Evolutionary conservation across 228 moss, liverwort and hornwort genomes (phyloP), one percentile per base, ranked within the genome.

Genomic region (Sphagnum magellanicum): DNA sequence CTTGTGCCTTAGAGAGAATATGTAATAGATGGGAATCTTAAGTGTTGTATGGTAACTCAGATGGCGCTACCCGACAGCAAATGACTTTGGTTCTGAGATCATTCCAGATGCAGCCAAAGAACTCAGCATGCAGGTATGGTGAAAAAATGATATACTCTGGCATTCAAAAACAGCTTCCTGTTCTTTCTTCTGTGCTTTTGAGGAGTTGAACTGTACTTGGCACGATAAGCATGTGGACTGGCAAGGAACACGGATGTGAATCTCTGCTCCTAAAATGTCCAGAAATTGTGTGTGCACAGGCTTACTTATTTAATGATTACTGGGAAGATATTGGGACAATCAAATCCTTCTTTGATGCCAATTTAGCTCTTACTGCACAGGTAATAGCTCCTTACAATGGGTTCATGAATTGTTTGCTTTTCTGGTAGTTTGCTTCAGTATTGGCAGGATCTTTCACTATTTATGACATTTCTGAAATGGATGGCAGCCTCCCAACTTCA

Each of bases 291-390:
- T 50, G 17, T 12, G 8, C 49, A 46, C 74, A 98, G 98, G 98
- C 98, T 1, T 98, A 98, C 59, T 67, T 98, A 61, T 98, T 98
- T 68, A 81, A 98, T 73, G 98, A 93, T 66, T 98, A 98, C 63
- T 98, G 98, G 98, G 98, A 98, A 88, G 98, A 98, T 63, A 98
- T 98, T 66, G 98, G 98, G 67, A 98, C 98, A 15, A 98, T 98
- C 75, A 98, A 93, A 49, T 98, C 98, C 13, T 98, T 98, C 71
- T 98, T 91, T 52, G 94, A 98, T 74, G 98, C 98, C 62, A 98
- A 94, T 53, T 76, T 98, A 71, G 98, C 93, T 48, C 84, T 98
- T 6, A 90, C 98, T 13, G 69, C 88, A 58, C 88, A 93, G 89
- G 98, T 93, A 73, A 32, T 32, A 32, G 32, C 32, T 3, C 32